Conservation (phyloP, 2,329 filamentous ascomycete species). For the Rhinocladiella mackenziei region DNA sequence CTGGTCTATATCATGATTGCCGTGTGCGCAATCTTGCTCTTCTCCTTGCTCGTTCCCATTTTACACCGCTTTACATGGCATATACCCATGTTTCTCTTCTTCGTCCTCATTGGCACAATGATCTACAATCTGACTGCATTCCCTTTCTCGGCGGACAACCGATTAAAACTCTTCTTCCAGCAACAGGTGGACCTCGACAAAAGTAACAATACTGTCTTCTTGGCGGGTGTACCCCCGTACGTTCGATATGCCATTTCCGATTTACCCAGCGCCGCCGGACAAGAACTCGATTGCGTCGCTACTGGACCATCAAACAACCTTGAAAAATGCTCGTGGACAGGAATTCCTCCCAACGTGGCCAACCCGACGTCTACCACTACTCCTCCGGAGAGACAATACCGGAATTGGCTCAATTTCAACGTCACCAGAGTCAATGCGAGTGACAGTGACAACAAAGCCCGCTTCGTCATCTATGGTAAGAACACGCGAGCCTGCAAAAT, state of each 20-base stretch:
- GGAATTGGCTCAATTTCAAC: constrained; percentile 64
- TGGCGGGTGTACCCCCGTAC: constrained; percentile 66
- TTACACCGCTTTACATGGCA: constrained; percentile 82
- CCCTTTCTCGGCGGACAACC: constrained; percentile 74
- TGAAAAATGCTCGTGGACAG: constrained; percentile 66
- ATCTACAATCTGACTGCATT: constrained; percentile 84
- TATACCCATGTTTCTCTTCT: constrained; percentile 69
- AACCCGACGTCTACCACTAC: constrained; percentile 30
- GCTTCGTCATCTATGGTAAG: constrained; percentile 62
- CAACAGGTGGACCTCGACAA: constrained; percentile 75
- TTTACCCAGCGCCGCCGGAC: constrained; percentile 66
- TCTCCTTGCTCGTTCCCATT: constrained; percentile 76
- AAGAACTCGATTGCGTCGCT: constrained; percentile 52
- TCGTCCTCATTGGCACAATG: constrained; percentile 69
- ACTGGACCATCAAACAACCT: constrained; percentile 40
- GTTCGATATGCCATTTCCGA: constrained; percentile 62
- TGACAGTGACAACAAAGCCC: constrained; percentile 49
- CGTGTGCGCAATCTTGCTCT: constrained; percentile 63
- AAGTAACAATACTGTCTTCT: constrained; percentile 63
- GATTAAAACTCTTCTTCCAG: constrained; percentile 83
- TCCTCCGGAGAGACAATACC: constrained; percentile 41
- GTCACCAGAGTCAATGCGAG: constrained; percentile 45
- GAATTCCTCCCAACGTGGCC: constrained; percentile 62
- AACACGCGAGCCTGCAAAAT: constrained; percentile 79
- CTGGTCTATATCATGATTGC: constrained; percentile 68